Conservation (phyloP, 495 filamentous ascomycete genomes). For the Penicillium tannophilum region DNA sequence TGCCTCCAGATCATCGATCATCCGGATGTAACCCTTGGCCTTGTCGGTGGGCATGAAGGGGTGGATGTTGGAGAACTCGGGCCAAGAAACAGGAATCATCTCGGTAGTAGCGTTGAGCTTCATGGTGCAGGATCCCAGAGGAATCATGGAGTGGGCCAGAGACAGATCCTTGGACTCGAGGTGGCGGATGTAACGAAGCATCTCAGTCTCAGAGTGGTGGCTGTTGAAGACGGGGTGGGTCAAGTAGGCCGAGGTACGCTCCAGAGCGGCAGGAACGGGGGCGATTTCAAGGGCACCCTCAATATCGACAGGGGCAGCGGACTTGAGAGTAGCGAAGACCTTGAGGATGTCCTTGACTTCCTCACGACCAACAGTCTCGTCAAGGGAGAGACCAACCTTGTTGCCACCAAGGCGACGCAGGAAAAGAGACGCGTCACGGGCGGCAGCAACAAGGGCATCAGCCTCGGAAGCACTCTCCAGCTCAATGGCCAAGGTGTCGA, state of each 20-base stretch:
- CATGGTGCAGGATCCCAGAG: constrained; percentile 99
- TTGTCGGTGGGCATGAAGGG: constrained; percentile 70
- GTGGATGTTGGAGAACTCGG: constrained; percentile 84
- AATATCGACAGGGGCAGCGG: constrained; percentile 37
- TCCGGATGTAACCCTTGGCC: constrained; percentile 65
- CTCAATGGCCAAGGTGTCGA: constrained; percentile 81
- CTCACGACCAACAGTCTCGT: constrained; percentile 67
- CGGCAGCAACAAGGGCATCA: constrained; percentile 53
- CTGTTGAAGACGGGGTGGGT: constrained; percentile 97
- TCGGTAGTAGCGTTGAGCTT: constrained; percentile 97
- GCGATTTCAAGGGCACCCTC: constrained; percentile 50
- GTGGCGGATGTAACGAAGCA: constrained; percentile 93
- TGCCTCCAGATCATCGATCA: constrained; percentile 71
- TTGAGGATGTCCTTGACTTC: constrained; percentile 64
- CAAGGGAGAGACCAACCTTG: constrained; percentile 68
- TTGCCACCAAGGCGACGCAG: constrained; percentile 61
- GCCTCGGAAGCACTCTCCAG: constrained; percentile 44
- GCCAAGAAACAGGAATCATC: constrained; percentile 87
- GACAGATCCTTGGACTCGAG: constrained; percentile 96
- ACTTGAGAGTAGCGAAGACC: constrained; percentile 52
- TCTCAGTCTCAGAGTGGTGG: constrained; percentile 94
- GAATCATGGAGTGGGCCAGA: constrained; percentile 97
- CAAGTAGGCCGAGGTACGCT: constrained; percentile 74
- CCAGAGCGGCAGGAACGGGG: constrained; percentile 60
- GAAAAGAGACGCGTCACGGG: constrained; percentile 58